phyloP scores from a whole-genome alignment of 2,329 filamentous ascomycete genomes.

The Paecilomyces sp. region DNA sequence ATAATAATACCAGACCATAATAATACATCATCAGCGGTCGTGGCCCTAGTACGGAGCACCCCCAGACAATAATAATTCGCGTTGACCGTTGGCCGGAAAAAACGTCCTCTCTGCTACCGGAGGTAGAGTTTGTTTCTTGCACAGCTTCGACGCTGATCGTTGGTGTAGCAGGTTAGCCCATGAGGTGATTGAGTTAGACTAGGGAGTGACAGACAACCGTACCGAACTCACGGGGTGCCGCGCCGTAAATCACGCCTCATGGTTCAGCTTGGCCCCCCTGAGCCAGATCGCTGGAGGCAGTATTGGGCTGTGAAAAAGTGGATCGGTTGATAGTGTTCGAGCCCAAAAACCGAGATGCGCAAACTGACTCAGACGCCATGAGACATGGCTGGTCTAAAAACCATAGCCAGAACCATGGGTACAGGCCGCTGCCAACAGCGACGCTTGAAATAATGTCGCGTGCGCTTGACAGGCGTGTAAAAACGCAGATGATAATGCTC shows the following conservation, averaged over 20 bases:
- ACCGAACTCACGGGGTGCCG: neutral
- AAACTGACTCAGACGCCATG: neutral
- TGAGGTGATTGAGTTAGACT: neutral
- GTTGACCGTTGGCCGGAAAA: neutral
- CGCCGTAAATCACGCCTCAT: neutral
- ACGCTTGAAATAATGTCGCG: neutral
- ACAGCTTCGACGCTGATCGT: neutral
- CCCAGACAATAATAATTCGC: neutral
- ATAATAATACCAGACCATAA: neutral
- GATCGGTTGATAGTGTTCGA: neutral
- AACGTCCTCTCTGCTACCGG: neutral
- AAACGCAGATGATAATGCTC: neutral
- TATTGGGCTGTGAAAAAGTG: neutral
- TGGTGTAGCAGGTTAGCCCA: neutral
- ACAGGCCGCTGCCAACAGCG: neutral
- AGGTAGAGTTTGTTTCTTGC: neutral
- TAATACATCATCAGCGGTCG: neutral
- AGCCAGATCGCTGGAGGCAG: neutral
- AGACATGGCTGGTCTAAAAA: neutral
- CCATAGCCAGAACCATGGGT: neutral
- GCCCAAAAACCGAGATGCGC: neutral
- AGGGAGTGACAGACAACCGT: neutral
- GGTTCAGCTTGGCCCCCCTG: neutral
- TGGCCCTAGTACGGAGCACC: neutral
- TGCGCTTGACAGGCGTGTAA: neutral